phyloP scores from a whole-genome alignment of 192 early-diverging fungal species.

The Umbelopsis isabellina region DNA sequence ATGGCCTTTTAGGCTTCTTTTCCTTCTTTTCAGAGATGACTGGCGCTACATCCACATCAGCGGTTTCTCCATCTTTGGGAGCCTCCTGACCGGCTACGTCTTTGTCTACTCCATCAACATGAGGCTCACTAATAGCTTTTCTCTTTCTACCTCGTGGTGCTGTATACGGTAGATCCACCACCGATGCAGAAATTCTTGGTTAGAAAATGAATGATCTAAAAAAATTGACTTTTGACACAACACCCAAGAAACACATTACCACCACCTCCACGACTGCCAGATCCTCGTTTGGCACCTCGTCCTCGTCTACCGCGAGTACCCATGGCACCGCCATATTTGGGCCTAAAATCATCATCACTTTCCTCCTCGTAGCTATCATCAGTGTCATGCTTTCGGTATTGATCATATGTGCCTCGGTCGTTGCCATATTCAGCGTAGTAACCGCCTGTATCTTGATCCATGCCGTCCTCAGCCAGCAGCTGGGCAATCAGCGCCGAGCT shows the following conservation, averaged over 20 bases:
- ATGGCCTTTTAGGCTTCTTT: slow-evolving; percentile 48
- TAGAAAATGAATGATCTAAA: no score
- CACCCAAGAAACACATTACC: slow-evolving; percentile 4
- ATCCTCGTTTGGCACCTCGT: slow-evolving; percentile 28
- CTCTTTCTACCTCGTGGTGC: slow-evolving; percentile 28
- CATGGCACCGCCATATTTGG: slow-evolving; percentile 34
- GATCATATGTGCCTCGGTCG: slow-evolving; percentile 45
- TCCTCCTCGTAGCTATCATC: slow-evolving; percentile 58
- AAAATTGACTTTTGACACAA: background rate
- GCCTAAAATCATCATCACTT: slow-evolving; percentile 50
- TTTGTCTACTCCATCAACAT: no score
- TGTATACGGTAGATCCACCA: background rate
- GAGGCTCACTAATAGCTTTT: background rate
- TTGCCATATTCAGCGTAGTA: slow-evolving; percentile 65
- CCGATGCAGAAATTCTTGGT: no score
- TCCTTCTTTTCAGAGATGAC: background rate
- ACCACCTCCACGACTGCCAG: background rate
- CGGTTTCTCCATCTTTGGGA: background rate
- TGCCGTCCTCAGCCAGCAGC: slow-evolving; percentile 72
- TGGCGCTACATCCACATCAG: background rate
- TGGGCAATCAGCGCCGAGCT: slow-evolving; percentile 81
- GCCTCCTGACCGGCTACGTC: no score
- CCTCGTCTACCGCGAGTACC: slow-evolving; percentile 29
- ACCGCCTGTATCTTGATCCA: slow-evolving; percentile 45
- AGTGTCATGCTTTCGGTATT: slow-evolving; percentile 36